phyloP scores from a whole-genome alignment of 495 filamentous ascomycete species.

The Aspergillus egyptiacus region DNA sequence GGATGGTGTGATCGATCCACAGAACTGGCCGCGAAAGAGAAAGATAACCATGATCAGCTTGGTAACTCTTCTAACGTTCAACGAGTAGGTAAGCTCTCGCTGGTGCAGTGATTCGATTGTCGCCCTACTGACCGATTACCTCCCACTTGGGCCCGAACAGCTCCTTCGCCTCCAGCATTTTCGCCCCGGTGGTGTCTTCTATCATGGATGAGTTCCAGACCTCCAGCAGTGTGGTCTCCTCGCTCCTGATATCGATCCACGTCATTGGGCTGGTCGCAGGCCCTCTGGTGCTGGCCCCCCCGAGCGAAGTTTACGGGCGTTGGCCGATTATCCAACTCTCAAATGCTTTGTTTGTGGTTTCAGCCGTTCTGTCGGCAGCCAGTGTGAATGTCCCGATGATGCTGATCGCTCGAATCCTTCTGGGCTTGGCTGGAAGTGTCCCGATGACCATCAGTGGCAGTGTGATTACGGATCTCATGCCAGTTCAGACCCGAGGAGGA shows the following conservation, averaged over 20 bases:
- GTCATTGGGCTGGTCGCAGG: conserved; percentile 25
- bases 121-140: neutral
- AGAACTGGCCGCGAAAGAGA: neutral
- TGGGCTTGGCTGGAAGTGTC: neutral
- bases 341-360: conserved; percentile 31
- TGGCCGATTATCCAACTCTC: conserved; percentile 29
- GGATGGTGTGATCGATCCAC: too few relatives aligned
- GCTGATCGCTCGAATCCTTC: neutral
- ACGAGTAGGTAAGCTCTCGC: neutral
- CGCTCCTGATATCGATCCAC: conserved; percentile 30
- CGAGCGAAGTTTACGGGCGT: conserved; percentile 33
- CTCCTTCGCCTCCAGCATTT: conserved; percentile 36
- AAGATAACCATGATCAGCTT: neutral
- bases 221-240: conserved; percentile 18
- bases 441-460: neutral
- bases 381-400: conserved; percentile 30
- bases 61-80: neutral
- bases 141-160: neutral
- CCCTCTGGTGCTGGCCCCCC: conserved; percentile 27
- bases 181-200: conserved; percentile 50
- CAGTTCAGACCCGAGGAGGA: neutral
- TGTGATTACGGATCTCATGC: neutral
- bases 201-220: conserved; percentile 47
- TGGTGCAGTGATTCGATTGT: neutral
- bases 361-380: conserved; percentile 32